These are phyloP conservation scores for Trametes polyzona DNA, from an alignment of 1,284 basidiomycete species.

Conservation along the genomic window DNA sequence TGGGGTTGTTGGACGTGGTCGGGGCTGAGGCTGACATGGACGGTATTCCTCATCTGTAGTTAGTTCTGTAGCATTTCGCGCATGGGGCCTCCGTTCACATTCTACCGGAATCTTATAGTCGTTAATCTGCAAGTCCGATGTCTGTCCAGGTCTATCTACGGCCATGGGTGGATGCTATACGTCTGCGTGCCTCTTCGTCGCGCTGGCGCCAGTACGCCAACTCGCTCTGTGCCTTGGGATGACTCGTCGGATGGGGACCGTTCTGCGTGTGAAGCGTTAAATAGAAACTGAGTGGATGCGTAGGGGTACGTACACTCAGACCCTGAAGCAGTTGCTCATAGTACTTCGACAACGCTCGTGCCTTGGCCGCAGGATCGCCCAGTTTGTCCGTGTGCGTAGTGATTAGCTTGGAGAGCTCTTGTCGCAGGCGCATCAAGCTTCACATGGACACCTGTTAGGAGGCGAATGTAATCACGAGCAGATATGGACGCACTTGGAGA, in stretches of 20 bases:
- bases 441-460: not conserved
- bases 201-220: constrained; percentile 61
- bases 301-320: constrained; percentile 62
- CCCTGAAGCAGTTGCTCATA: constrained; percentile 81
- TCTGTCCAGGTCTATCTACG: constrained; percentile 18
- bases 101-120: constrained; percentile 7
- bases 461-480: constrained; percentile 2
- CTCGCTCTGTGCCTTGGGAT: constrained; percentile 61
- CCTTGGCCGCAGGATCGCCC: constrained; percentile 62
- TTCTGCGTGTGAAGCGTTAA: constrained; percentile 21
- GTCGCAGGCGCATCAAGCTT: constrained; percentile 84
- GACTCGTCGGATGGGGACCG: constrained; percentile 45
- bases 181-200: constrained; percentile 56
- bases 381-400: constrained; percentile 72
- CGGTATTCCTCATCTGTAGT: constrained; percentile 4
- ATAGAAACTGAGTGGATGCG: not conserved
- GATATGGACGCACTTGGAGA: constrained; percentile 72
- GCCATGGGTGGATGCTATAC: constrained; percentile 39
- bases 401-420: constrained; percentile 85
- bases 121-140: not conserved
- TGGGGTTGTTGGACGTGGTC: constrained; percentile 3
- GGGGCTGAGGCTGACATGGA: constrained; percentile 9
- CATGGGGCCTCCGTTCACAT: constrained; percentile 1
- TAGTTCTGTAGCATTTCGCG: constrained; percentile 6
- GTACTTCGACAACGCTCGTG: constrained; percentile 70